Evolutionary conservation across 768 basidiomycete genomes (phyloP).

Genomic region (Suillus subaureus): DNA sequence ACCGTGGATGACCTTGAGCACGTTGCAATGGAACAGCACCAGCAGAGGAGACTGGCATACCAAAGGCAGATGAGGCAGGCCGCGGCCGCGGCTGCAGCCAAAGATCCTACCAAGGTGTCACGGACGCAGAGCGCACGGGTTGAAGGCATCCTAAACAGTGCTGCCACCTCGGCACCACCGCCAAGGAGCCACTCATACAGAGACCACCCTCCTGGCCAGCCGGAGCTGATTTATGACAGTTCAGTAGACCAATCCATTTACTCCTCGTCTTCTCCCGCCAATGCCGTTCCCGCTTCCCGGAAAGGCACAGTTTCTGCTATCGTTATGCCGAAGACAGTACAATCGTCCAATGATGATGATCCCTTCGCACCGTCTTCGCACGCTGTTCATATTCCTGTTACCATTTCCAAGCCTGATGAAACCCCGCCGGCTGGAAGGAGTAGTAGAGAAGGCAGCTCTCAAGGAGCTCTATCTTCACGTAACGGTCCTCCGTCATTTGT

Average conservation of each 20-base stretch:
- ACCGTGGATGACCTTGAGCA: conserved; percentile 79
- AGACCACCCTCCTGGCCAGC: conserved; percentile 53
- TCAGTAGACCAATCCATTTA: conserved; percentile 59
- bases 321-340: conserved; percentile 46
- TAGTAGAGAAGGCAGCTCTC: conserved; percentile 23
- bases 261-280: conserved; percentile 36
- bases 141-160: conserved; percentile 41
- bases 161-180: conserved; percentile 34
- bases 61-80: conserved; percentile 76
- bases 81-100: conserved; percentile 36
- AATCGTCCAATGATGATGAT: conserved; percentile 58
- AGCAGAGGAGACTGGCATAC: conserved; percentile 79
- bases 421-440: conserved; percentile 18
- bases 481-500: conserved; percentile 28
- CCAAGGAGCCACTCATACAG: conserved; percentile 48
- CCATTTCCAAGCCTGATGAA: conserved; percentile 31
- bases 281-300: conserved; percentile 40
- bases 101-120: conserved; percentile 35
- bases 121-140: conserved; percentile 60
- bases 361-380: conserved; percentile 59
- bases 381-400: conserved; percentile 30
- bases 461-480: conserved; percentile 15
- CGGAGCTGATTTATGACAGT: conserved; percentile 77
- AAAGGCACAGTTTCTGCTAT: conserved; percentile 42
- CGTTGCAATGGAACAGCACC: conserved; percentile 82